phyloP scores from a whole-genome alignment of 345 rosid species.

The Rhodamnia rubescens region DNA sequence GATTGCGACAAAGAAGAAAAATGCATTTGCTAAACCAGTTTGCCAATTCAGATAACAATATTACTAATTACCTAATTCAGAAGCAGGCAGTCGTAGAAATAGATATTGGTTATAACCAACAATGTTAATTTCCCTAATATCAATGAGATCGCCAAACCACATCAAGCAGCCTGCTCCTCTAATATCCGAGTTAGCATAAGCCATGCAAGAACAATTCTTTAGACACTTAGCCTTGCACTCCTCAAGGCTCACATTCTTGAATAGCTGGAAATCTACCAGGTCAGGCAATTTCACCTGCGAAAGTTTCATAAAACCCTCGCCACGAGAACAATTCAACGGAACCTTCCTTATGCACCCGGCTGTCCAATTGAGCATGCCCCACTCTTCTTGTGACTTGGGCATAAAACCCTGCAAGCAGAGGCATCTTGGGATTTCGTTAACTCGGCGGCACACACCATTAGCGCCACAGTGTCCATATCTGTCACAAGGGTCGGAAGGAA shows the following conservation, averaged over 20 bases:
- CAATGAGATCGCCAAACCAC: slow-evolving; percentile 7
- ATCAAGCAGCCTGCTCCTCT: slow-evolving; percentile 21
- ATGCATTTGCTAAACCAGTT: background rate
- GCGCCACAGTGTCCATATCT: background rate
- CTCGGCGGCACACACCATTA: background rate
- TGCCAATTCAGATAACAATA: background rate
- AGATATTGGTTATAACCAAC: background rate
- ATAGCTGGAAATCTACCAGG: slow-evolving; percentile 5
- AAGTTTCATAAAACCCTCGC: background rate
- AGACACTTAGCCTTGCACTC: slow-evolving; percentile 14
- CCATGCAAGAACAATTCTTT: slow-evolving; percentile 21
- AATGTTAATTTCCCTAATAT: background rate
- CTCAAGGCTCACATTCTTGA: slow-evolving; percentile 3
- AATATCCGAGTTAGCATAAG: slow-evolving; percentile 12
- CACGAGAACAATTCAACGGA: background rate
- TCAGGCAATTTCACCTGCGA: slow-evolving; percentile 8
- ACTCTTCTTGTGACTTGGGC: slow-evolving; percentile 10
- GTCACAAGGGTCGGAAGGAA: background rate
- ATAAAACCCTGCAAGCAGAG: slow-evolving; percentile 22
- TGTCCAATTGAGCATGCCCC: slow-evolving; percentile 15
- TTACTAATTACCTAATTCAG: background rate
- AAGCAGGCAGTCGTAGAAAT: background rate
- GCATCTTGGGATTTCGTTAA: background rate
- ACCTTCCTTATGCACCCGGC: background rate
- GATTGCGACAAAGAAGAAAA: background rate